These are phyloP conservation scores for maize (Zea mays) DNA, from an alignment of 176 grass and related monocot species.

Conservation along the genomic window Zm-B73-REFERENCE-NAM-5.0 NC_050102.1:114607501-114608000, in stretches of 20 bases:
- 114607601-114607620: constrained; percentile 75
- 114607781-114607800: constrained; percentile 65
- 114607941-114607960: constrained; percentile 90
- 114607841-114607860: constrained; percentile 83
- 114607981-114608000: constrained; percentile 56
- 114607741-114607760: constrained; percentile 22
- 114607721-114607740: constrained; percentile 27
- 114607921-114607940: constrained; percentile 75
- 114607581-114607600: constrained; percentile 79
- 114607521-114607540: constrained; percentile 77
- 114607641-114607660: constrained; percentile 66
- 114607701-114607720: constrained; percentile 53
- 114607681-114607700: constrained; percentile 59
- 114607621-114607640: constrained; percentile 78
- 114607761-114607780: constrained; percentile 62
- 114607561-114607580: constrained; percentile 79
- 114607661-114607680: constrained; percentile 88
- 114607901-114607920: constrained; percentile 47
- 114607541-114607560: constrained; percentile 92
- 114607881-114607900: constrained; percentile 76
- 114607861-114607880: constrained; percentile 76
- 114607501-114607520: constrained; percentile 74
- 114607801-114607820: constrained; percentile 79
- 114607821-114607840: constrained; percentile 96
- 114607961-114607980: constrained; percentile 96